phyloP scores from a whole-genome alignment of 768 basidiomycete genomes.

The Amanita pallidorosea region DNA sequence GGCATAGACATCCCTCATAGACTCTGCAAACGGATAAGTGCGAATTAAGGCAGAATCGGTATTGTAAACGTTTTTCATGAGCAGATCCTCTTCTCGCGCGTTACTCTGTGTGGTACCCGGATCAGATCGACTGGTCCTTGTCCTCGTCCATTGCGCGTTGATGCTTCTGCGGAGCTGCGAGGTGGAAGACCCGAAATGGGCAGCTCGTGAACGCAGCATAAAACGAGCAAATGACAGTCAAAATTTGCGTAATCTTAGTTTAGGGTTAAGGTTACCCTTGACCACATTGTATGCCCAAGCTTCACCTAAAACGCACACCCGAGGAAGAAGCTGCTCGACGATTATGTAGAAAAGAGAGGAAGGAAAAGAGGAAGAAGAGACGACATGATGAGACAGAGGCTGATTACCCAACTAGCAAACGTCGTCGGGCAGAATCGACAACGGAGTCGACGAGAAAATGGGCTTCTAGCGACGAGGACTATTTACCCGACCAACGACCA shows the following conservation, averaged over 20 bases:
- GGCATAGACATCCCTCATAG: constrained; percentile 39
- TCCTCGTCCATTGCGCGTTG: background rate
- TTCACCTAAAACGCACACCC: constrained; percentile 54
- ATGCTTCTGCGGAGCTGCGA: background rate
- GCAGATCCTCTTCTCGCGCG: background rate
- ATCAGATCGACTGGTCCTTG: background rate
- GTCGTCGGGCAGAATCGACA: constrained; percentile 11
- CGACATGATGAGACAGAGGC: constrained; percentile 8
- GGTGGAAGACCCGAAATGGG: background rate
- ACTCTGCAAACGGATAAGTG: constrained; percentile 27
- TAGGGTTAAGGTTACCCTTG: constrained; percentile 12
- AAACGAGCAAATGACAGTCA: background rate
- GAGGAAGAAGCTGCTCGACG: constrained; percentile 42
- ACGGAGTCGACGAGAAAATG: constrained; percentile 23
- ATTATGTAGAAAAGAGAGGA: constrained; percentile 26
- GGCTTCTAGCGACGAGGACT: constrained; percentile 35
- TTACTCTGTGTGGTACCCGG: background rate
- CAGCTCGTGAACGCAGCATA: constrained; percentile 6
- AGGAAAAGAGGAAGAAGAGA: constrained; percentile 20
- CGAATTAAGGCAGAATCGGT: constrained; percentile 25
- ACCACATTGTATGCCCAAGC: constrained; percentile 30
- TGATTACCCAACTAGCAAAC: constrained; percentile 15
- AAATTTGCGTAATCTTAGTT: background rate
- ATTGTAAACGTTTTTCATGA: background rate
- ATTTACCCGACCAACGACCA: constrained; percentile 17